Conservation (phyloP, 164 flowering plant genomes). For the Umbellularia californica region DNA sequence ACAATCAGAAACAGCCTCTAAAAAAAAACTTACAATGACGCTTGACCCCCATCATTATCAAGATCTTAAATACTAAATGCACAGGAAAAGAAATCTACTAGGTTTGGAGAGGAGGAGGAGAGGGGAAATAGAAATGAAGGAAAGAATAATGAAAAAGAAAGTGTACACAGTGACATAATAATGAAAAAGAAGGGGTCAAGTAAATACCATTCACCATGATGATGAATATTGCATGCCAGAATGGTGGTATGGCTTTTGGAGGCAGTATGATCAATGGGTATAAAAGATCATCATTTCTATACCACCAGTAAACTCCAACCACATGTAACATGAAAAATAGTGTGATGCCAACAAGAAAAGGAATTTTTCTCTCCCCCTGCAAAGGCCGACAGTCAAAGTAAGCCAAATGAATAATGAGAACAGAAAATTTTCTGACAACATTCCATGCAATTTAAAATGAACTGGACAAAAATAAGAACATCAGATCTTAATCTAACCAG, state of each 20-base stretch:
- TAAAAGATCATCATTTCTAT: slow-evolving; percentile 73
- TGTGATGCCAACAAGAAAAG: slow-evolving; percentile 53
- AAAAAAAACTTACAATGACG: too few species aligned
- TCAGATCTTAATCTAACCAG: background rate
- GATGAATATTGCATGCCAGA: slow-evolving; percentile 95
- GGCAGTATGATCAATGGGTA: slow-evolving; percentile 89
- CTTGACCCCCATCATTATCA: too few species aligned
- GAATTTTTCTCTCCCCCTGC: slow-evolving; percentile 92
- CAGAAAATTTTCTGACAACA: background rate
- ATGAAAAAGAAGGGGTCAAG: background rate
- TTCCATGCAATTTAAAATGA: too few species aligned
- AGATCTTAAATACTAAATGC: too few species aligned
- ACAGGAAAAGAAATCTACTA: too few species aligned
- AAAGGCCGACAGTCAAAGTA: slow-evolving; percentile 16
- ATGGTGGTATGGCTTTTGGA: slow-evolving; percentile 91
- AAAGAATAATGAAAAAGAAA: background rate
- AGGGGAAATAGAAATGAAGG: too few species aligned
- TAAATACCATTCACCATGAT: slow-evolving; percentile 86
- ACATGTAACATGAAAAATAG: slow-evolving; percentile 62
- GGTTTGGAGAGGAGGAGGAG: too few species aligned
- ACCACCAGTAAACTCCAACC: slow-evolving; percentile 93
- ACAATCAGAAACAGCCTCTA: too few species aligned
- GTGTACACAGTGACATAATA: too few species aligned
- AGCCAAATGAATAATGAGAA: background rate
- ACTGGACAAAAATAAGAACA: background rate